Base-by-base conservation (phyloP, 139 green algal genomes). In the Spirogloea muscicola region DNA sequence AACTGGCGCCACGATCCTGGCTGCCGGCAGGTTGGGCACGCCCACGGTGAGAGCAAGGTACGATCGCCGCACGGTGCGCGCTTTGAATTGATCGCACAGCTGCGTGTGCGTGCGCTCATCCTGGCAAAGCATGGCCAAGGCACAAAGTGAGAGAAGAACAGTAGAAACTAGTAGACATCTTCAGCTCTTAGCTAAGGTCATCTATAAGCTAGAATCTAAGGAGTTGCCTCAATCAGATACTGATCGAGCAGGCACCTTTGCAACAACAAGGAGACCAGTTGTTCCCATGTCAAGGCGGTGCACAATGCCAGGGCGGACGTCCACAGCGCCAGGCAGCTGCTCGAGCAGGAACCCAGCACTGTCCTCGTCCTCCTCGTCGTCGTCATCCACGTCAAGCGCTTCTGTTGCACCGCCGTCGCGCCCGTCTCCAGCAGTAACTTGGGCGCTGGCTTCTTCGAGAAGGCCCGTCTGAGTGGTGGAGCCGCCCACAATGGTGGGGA, bases 291-390 rank as follows among this genome's bases (percentile, higher is more conserved):
- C 94, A 7, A 99, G 68, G 0, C 94, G 82, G 83, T 99, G 94
- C 25, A 99, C 94, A 31, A 99, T 98, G n/a, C 94, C 94, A 0
- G 94, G 94, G 1, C 94, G 84, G 3, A 96, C 61, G 27, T 48
- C 7, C 1, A 10, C 1, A 7, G n/a, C n/a, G n/a, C n/a, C n/a
- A n/a, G 1, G 3, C 9, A 3, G 18, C n/a, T n/a, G n/a, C n/a
- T n/a, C n/a, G n/a, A 41, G 36, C 41, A 48, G 2, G 0, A 25
- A n/a, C n/a, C n/a, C n/a, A n/a, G n/a, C n/a, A n/a, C n/a, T 16
- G n/a, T 63, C 64, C 48, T 65, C 48, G 16, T 1, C 64, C 25
- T 73, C 64, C 64, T 41, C 42, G 16, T 40, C 64, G 4, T 73
- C 64, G 0, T 66, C 41, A 5, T 1, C 64, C 31, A 64, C 64